Evolutionary conservation across 257 asterid genomes (phyloP), one percentile per base, ranked within the genome.

Genomic region (Gardenia jasminoides): DNA sequence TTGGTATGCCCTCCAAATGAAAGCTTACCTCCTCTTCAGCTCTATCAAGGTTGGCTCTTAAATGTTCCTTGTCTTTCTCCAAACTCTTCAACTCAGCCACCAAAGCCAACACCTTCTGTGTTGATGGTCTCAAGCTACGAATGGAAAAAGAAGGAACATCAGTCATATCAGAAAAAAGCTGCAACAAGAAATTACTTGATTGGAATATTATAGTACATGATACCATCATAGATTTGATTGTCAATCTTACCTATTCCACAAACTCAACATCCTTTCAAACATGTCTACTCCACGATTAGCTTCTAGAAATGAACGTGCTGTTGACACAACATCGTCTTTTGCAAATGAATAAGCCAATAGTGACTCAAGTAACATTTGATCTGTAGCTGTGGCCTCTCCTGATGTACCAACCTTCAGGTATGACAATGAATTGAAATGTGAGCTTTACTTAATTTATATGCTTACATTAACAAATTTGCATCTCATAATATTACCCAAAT

Each of bases 1-100:
- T 48, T 64, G 24, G 20, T 12, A 59, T 54, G 65, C 48, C 48
- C 41, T 72, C 68, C 48, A 41, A 66, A 67, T 48, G 30, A 39
- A 58, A 72, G 58, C 77, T 62, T 82, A 95, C 99, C 97, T 96
- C 99, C 54, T 88, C 94, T 87, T 96, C 99, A 67, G 99, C 97
- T 85, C 80, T 92, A 52, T 22, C 86, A 71, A 96, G 96, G 86
- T 96, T 96, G 59, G 78, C 78, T 46, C 90, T 84, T 75, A 96
- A 72, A 82, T 92, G 89, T 47, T 93, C 95, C 87, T 92, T 93
- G 75, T 87, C 93, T 61, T 87, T 89, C 83, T 89, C 89, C 79
- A 93, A 74, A 58, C 72, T 83, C 82, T 89, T 93, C 24, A 77
- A 80, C 67, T 84, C 91, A 70, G 96, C 94, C 76, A 87, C 86